Percentiles rank a stretch among this genome's conserved stretches.
These are phyloP conservation scores for Musa itinerans DNA, from an alignment of 176 grass and related monocot species.

Conservation along the genomic window DNA sequence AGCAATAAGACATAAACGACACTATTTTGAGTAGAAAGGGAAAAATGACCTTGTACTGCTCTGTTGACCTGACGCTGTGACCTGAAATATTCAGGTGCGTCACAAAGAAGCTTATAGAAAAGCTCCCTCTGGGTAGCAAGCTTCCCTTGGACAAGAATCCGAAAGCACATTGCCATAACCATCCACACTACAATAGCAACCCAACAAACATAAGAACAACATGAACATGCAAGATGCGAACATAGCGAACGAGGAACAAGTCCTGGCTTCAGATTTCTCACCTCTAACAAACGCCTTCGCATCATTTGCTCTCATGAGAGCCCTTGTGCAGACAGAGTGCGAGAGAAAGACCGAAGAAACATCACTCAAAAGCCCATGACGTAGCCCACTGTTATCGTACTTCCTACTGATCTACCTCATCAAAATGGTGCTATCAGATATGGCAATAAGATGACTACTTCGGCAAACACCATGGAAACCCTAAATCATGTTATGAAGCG, in stretches of 20 bases:
- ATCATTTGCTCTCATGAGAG: slow-evolving; percentile 55
- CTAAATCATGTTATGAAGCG: no score
- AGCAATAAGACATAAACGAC: neutral
- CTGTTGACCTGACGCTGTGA: slow-evolving; percentile 58
- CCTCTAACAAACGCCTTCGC: slow-evolving; percentile 65
- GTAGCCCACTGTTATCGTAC: slow-evolving; percentile 48
- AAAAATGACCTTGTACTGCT: slow-evolving; percentile 50
- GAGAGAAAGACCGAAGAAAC: slow-evolving; percentile 69
- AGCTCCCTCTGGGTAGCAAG: slow-evolving; percentile 62
- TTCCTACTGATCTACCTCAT: slow-evolving; percentile 41
- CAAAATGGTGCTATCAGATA: slow-evolving; percentile 6
- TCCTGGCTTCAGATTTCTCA: neutral
- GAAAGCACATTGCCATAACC: slow-evolving; percentile 75
- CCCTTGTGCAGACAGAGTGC: slow-evolving; percentile 54
- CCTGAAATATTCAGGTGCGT: slow-evolving; percentile 61
- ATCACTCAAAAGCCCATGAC: slow-evolving; percentile 46
- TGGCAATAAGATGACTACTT: neutral
- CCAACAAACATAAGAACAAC: slow-evolving; percentile 1
- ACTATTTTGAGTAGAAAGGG: neutral
- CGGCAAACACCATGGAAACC: no score
- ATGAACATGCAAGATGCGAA: neutral
- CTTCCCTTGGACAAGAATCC: slow-evolving; percentile 71
- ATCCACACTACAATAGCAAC: slow-evolving; percentile 56
- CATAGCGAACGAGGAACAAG: neutral
- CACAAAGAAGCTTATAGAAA: slow-evolving; percentile 77